Conservation (phyloP, 768 basidiomycete species). For the Lyophyllum decastes region DNA sequence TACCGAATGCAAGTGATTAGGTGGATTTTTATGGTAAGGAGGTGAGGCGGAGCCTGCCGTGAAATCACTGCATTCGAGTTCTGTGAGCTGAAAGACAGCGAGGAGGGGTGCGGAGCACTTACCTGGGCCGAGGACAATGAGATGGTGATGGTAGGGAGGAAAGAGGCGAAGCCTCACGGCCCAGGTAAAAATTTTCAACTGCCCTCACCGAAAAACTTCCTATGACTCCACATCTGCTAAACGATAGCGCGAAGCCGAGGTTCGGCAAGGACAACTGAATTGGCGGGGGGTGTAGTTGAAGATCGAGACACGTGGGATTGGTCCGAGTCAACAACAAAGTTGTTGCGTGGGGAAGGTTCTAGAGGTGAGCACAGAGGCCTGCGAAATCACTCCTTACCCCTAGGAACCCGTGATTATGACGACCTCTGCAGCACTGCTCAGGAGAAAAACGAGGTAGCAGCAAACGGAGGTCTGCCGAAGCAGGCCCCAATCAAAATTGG, state of each 20-base stretch:
- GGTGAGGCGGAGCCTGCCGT: no score
- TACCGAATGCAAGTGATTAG: no score
- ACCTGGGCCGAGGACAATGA: not conserved
- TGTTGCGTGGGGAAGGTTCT: not conserved
- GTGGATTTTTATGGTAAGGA: no score
- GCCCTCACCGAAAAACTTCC: not conserved
- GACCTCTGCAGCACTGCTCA: not conserved
- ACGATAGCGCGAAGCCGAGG: not conserved
- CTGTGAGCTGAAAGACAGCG: no score
- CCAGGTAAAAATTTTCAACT: not conserved
- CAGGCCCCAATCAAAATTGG: not conserved
- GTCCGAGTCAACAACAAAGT: no score
- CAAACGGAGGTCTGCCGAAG: not conserved
- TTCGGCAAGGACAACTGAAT: not conserved
- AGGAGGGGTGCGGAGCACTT: no score
- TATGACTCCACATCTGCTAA: not conserved
- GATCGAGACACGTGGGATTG: not conserved
- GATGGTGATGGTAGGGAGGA: not conserved
- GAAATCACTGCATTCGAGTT: no score
- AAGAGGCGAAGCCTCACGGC: not conserved
- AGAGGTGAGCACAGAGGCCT: conserved; percentile 4
- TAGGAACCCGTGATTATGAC: conserved; percentile 10
- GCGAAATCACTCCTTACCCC: conserved; percentile 18
- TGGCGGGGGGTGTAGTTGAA: not conserved
- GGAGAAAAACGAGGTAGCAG: not conserved